phyloP scores from a whole-genome alignment of 2,329 filamentous ascomycete genomes.

The Celoporthe dispersa region DNA sequence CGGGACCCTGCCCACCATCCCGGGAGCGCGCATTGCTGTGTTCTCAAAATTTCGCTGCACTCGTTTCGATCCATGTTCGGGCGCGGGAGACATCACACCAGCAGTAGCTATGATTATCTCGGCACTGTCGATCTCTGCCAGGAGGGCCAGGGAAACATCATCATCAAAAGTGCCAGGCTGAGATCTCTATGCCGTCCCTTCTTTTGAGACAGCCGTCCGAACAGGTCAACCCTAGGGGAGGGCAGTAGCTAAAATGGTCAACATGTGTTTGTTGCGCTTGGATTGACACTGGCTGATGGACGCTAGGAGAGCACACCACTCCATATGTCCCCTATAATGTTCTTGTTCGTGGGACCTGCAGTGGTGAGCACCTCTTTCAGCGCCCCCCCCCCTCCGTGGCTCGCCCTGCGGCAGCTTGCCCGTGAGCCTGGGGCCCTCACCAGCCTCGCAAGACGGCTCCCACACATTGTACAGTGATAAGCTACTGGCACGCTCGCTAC shows the following conservation, averaged over 20 bases:
- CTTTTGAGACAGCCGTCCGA: background rate
- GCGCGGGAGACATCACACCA: background rate
- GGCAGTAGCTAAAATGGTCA: background rate
- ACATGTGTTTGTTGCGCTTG: background rate
- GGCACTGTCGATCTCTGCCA: background rate
- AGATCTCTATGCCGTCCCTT: background rate
- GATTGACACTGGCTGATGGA: background rate
- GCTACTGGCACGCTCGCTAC: background rate
- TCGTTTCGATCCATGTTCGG: background rate
- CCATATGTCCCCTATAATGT: background rate
- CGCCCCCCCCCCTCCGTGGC: no score
- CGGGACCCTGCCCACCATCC: constrained; percentile 16
- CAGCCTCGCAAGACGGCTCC: background rate
- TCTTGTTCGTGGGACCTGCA: background rate
- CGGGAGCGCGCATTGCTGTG: background rate
- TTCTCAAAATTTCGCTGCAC: background rate
- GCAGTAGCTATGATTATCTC: background rate
- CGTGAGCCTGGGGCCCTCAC: background rate
- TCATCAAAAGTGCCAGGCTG: background rate
- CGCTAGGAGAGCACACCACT: background rate
- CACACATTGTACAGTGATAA: background rate
- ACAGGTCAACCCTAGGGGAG: background rate
- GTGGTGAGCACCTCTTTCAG: background rate
- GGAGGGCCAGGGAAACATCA: background rate
- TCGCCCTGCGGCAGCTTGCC: background rate